Conservation (phyloP, 108 stramenopile species). For the Discostella pseudostelligera region DNA sequence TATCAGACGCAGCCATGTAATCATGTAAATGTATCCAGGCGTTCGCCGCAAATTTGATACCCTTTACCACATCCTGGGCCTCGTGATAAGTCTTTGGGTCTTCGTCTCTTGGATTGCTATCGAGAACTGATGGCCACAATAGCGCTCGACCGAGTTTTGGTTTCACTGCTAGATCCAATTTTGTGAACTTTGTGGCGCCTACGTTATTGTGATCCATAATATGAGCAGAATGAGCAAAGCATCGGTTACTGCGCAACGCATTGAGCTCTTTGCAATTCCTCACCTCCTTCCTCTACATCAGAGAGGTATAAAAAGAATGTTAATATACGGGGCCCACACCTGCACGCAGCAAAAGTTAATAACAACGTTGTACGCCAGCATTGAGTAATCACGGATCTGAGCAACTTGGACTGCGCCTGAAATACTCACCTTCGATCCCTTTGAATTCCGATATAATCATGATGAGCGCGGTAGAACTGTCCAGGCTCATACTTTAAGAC, state of each 20-base stretch:
- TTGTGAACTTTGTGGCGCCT: slow-evolving; percentile 42
- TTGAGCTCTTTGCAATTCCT: no score
- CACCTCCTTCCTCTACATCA: slow-evolving; percentile 78
- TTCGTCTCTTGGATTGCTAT: slow-evolving; percentile 48
- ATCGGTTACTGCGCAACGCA: no score
- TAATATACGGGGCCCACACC: slow-evolving; percentile 72
- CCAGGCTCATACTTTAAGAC: slow-evolving; percentile 59
- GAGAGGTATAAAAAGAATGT: slow-evolving; percentile 79
- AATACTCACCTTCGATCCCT: slow-evolving; percentile 22
- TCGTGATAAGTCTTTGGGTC: slow-evolving; percentile 59
- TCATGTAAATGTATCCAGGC: slow-evolving; percentile 61
- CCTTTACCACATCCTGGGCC: slow-evolving; percentile 58
- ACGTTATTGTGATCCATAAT: background rate
- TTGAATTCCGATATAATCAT: slow-evolving; percentile 48
- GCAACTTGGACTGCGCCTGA: background rate
- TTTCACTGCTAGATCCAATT: slow-evolving; percentile 26
- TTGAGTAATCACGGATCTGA: background rate
- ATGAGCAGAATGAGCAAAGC: background rate
- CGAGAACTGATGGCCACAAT: slow-evolving; percentile 55
- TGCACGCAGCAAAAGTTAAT: background rate
- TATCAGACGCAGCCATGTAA: slow-evolving; percentile 20
- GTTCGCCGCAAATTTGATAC: slow-evolving; percentile 66
- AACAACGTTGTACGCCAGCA: background rate
- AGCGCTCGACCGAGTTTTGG: slow-evolving; percentile 53
- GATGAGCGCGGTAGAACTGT: slow-evolving; percentile 56